Conservation (phyloP, 2,329 filamentous ascomycete species). For the Colletotrichum cuscutae region DNA sequence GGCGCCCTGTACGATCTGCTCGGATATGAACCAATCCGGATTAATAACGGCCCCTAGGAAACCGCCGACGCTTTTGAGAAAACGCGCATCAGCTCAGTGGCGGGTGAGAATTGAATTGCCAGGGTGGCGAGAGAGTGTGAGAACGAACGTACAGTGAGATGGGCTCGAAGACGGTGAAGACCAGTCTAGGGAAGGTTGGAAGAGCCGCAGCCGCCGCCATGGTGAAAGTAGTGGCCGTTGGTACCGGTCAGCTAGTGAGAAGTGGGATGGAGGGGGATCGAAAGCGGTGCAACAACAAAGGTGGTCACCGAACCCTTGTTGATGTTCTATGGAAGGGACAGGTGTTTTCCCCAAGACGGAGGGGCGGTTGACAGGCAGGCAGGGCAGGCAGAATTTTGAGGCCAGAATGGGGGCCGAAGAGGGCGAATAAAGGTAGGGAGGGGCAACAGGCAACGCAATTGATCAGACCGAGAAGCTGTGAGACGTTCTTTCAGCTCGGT, state of each 20-base stretch:
- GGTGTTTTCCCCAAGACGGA: neutral
- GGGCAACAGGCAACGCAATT: neutral
- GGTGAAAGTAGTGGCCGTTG: neutral
- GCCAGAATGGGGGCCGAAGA: neutral
- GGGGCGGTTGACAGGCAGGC: neutral
- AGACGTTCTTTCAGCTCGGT: neutral
- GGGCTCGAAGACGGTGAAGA: conserved; percentile 77
- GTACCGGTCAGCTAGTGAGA: neutral
- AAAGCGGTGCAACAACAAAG: neutral
- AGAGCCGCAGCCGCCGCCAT: conserved; percentile 68
- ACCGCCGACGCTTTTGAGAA: conserved; percentile 63
- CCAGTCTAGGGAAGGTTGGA: conserved; percentile 70
- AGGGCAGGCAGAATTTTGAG: neutral
- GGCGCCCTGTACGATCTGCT: conserved; percentile 62
- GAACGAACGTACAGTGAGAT: conserved; percentile 67
- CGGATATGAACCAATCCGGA: conserved; percentile 70
- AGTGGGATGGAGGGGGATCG: neutral
- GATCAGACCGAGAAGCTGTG: neutral
- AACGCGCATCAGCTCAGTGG: conserved; percentile 25
- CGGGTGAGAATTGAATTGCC: neutral
- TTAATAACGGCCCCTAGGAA: conserved; percentile 65
- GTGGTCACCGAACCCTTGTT: neutral
- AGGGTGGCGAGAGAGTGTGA: conserved; percentile 43
- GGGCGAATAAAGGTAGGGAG: neutral
- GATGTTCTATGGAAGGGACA: neutral